Percentiles rank a stretch among this genome's conserved stretches.
Conservation (phyloP, 192 early-diverging fungal species). For the Coemansia sp. region DNA sequence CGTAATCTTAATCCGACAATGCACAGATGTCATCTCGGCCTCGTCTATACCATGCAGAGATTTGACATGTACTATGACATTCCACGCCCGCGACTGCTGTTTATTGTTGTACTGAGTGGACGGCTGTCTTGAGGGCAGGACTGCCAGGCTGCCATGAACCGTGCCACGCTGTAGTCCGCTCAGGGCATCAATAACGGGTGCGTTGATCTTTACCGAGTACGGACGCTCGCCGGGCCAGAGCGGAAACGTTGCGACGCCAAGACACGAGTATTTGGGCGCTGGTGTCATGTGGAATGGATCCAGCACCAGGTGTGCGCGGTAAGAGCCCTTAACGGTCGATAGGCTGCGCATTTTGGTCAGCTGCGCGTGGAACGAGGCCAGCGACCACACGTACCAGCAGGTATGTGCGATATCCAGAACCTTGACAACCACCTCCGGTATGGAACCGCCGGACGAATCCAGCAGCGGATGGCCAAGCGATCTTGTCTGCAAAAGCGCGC, state of each 20-base stretch:
- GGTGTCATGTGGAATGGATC: slow-evolving; percentile 41
- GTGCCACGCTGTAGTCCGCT: slow-evolving; percentile 39
- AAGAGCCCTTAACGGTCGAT: slow-evolving; percentile 52
- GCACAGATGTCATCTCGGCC: slow-evolving; percentile 34
- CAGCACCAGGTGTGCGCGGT: slow-evolving; percentile 38
- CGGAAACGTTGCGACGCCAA: slow-evolving; percentile 38
- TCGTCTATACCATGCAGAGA: slow-evolving; percentile 34
- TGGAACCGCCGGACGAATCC: slow-evolving; percentile 15
- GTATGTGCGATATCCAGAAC: slow-evolving; percentile 56
- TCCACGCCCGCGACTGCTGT: slow-evolving; percentile 20
- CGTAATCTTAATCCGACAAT: slow-evolving; percentile 44
- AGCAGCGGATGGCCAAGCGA: slow-evolving; percentile 16
- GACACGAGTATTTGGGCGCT: slow-evolving; percentile 41
- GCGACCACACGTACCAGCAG: slow-evolving; percentile 66
- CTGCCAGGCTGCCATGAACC: slow-evolving; percentile 29
- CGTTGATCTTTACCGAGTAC: slow-evolving; percentile 48
- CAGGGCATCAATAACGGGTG: slow-evolving; percentile 35
- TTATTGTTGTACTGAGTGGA: not conserved
- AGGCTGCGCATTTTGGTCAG: slow-evolving; percentile 71
- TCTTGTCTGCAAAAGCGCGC: not conserved
- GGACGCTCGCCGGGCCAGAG: slow-evolving; percentile 44
- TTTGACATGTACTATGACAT: slow-evolving; percentile 42
- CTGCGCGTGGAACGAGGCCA: slow-evolving; percentile 59
- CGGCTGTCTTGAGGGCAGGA: slow-evolving; percentile 24
- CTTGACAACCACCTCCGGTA: slow-evolving; percentile 50